Evolutionary conservation across 179 eudicot genomes (phyloP).

Genomic region (Spergularia azorica): DNA sequence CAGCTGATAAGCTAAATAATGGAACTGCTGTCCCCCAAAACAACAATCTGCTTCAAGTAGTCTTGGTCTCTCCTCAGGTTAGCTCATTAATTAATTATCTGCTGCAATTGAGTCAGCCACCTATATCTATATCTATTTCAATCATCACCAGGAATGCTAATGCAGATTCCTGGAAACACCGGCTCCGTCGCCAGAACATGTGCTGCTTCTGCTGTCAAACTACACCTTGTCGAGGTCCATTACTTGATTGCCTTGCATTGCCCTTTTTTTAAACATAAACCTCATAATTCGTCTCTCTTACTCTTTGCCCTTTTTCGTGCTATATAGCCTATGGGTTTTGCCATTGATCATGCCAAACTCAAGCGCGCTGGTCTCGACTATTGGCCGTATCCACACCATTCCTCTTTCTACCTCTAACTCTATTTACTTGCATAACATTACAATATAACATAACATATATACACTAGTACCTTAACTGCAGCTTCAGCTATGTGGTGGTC

Average conservation of each 20-base stretch:
- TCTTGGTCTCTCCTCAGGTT: slow-evolving; percentile 94
- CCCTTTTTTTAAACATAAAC: no score
- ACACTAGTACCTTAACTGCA: slow-evolving; percentile 37
- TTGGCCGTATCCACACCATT: slow-evolving; percentile 88
- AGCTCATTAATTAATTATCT: background rate
- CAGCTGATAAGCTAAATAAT: slow-evolving; percentile 38
- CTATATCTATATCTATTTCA: no score
- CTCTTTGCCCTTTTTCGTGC: background rate
- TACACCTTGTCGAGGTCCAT: slow-evolving; percentile 83
- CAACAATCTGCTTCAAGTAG: slow-evolving; percentile 72
- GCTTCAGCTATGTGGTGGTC: slow-evolving; percentile 76
- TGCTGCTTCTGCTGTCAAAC: slow-evolving; percentile 93
- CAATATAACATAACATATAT: no score
- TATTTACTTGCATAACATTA: background rate
- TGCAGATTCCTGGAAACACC: slow-evolving; percentile 96
- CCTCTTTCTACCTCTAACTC: no score
- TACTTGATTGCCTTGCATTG: no score
- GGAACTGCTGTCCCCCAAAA: background rate
- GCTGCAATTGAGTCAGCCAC: no score
- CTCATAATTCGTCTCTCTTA: no score
- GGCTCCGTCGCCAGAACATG: slow-evolving; percentile 92
- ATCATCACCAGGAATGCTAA: slow-evolving; percentile 23
- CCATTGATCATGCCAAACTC: slow-evolving; percentile 71
- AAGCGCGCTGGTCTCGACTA: slow-evolving; percentile 99
- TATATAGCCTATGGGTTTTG: slow-evolving; percentile 86